Conservation (phyloP, 208 protist species). For the Leishmania mexicana region DNA sequence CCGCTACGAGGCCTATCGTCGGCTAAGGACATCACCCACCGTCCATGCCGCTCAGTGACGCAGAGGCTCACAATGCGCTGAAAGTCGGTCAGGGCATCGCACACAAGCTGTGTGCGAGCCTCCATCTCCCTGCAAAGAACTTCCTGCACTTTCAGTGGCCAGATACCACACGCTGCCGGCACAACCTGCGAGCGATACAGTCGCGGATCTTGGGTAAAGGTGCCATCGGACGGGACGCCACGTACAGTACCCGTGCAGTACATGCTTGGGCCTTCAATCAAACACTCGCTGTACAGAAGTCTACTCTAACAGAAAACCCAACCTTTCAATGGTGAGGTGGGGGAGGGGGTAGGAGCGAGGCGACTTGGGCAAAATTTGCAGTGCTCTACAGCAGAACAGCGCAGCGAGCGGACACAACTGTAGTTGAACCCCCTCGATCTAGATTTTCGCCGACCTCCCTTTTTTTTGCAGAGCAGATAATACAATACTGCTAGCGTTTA, state of each 20-base stretch:
- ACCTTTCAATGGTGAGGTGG: background rate
- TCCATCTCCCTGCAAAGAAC: conserved; percentile 65
- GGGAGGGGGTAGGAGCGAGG: background rate
- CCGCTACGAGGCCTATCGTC: conserved; percentile 11
- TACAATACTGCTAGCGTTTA: background rate
- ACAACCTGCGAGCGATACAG: background rate
- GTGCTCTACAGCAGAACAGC: background rate
- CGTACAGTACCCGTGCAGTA: background rate
- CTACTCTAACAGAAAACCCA: background rate
- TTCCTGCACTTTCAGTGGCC: conserved; percentile 16
- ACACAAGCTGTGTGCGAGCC: conserved; percentile 52
- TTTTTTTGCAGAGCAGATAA: background rate
- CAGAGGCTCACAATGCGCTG: conserved; percentile 65
- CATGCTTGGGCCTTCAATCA: background rate
- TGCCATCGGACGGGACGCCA: conserved; percentile 16
- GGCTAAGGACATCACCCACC: conserved; percentile 51
- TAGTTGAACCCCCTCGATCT: background rate
- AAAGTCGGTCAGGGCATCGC: conserved; percentile 72
- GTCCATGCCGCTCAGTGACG: conserved; percentile 44
- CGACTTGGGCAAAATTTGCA: background rate
- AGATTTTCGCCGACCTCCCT: background rate
- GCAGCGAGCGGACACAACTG: background rate
- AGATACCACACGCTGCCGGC: background rate
- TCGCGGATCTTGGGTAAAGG: conserved; percentile 22
- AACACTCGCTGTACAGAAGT: background rate